Conservation (phyloP, 177 flowering plant genomes). For the Telopea speciosissima region DNA sequence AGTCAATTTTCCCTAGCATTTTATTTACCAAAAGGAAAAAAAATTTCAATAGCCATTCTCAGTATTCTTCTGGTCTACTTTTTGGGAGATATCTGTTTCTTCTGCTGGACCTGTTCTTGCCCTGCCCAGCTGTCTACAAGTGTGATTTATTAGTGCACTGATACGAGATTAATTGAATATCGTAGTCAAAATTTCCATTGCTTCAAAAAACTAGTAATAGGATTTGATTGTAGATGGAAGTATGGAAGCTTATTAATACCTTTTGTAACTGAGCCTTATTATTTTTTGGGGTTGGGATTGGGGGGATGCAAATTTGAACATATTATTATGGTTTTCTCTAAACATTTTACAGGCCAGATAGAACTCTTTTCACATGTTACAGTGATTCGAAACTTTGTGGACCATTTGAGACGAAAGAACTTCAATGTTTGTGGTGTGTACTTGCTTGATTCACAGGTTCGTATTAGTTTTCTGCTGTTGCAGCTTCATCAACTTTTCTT, state of each 20-base stretch:
- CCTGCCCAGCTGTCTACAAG: neutral
- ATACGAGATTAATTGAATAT: neutral
- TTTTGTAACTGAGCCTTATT: neutral
- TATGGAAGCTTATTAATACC: neutral
- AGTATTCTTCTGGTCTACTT: neutral
- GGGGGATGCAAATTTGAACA: neutral
- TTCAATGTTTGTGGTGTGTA: slow-evolving; percentile 95
- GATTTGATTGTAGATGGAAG: neutral
- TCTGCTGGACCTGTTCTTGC: neutral
- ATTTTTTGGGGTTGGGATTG: neutral
- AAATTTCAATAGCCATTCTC: neutral
- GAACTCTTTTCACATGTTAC: slow-evolving; percentile 95
- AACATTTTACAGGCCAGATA: slow-evolving; percentile 61
- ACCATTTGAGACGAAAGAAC: slow-evolving; percentile 75
- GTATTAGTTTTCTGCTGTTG: slow-evolving; percentile 10
- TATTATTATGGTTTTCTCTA: neutral
- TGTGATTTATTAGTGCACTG: neutral
- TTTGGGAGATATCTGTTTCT: neutral
- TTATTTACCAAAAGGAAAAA: no score
- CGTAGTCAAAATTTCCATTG: neutral
- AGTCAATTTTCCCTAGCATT: neutral
- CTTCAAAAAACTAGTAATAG: neutral
- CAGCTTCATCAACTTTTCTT: neutral
- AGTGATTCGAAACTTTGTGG: slow-evolving; percentile 82
- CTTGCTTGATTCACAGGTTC: slow-evolving; percentile 94